Conservation (phyloP, 164 flowering plant genomes). For the Magnolia kwangsiensis region DNA sequence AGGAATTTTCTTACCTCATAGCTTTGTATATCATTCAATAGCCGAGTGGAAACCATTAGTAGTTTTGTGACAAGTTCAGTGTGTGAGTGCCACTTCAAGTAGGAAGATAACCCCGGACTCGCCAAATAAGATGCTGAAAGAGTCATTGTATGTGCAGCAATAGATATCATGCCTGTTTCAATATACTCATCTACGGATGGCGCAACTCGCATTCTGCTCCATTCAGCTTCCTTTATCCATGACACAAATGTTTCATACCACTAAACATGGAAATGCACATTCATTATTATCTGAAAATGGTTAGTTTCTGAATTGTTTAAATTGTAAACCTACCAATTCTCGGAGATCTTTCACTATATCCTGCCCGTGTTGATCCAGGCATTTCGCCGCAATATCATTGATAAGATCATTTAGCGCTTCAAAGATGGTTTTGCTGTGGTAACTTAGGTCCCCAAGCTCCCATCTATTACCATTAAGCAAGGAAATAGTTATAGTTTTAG, state of each 20-base stretch:
- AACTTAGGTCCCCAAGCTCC: background rate
- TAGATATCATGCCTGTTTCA: background rate
- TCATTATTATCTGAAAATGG: background rate
- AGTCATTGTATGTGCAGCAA: background rate
- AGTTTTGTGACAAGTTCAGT: constrained; percentile 24
- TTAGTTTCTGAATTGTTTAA: background rate
- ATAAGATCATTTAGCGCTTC: constrained; percentile 1
- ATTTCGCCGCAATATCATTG: background rate
- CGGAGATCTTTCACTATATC: background rate
- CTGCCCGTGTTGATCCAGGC: background rate
- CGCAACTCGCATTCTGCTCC: background rate
- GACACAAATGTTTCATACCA: constrained; percentile 1
- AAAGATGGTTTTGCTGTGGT: constrained; percentile 1
- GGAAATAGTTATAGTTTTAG: background rate
- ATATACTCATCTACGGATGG: constrained; percentile 3
- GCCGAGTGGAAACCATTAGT: constrained; percentile 35
- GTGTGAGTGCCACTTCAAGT: background rate
- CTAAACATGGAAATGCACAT: background rate
- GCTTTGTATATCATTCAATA: constrained; percentile 26
- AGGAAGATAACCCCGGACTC: background rate
- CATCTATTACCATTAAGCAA: background rate
- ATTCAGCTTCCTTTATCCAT: constrained; percentile 10
- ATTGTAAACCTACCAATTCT: background rate
- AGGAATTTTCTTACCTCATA: background rate
- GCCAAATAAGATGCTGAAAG: constrained; percentile 5